phyloP scores from a whole-genome alignment of 768 basidiomycete genomes.

The Hygrophoropsis aurantiaca region DNA sequence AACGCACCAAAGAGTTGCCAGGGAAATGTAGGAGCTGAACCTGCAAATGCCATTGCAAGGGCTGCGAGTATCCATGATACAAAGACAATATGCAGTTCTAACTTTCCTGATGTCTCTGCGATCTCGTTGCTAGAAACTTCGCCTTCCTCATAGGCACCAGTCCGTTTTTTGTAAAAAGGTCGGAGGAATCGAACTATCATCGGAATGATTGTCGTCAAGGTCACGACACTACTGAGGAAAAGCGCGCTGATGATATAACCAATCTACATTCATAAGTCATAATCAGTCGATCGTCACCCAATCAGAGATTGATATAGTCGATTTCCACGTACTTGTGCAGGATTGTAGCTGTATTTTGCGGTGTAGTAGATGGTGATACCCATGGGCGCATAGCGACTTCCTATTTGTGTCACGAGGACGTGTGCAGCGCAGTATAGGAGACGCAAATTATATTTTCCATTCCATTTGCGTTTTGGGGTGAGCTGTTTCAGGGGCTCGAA shows the following conservation, averaged over 20 bases:
- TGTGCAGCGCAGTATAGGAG: conserved; percentile 28
- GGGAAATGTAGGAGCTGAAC: conserved; percentile 7
- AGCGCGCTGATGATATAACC: conserved; percentile 22
- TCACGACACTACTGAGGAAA: conserved; percentile 16
- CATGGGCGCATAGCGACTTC: conserved; percentile 8
- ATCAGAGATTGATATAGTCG: neutral
- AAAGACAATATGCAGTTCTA: conserved; percentile 29
- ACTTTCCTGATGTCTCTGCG: conserved; percentile 19
- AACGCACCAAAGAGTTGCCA: conserved; percentile 16
- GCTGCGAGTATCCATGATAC: conserved; percentile 16
- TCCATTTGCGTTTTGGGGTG: conserved; percentile 12
- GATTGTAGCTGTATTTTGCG: conserved; percentile 23
- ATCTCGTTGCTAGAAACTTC: too few species aligned
- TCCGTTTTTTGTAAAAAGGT: conserved; percentile 17
- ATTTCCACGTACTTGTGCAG: conserved; percentile 21
- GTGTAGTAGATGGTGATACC: conserved; percentile 25
- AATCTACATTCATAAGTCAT: conserved; percentile 15
- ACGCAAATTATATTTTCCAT: conserved; percentile 26
- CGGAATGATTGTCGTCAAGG: conserved; percentile 20
- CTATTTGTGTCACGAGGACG: conserved; percentile 17
- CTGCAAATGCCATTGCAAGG: conserved; percentile 12
- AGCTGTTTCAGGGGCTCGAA: conserved; percentile 25
- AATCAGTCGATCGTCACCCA: too few species aligned
- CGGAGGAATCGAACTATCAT: conserved; percentile 21
- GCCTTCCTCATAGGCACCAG: neutral